Base-by-base conservation (phyloP, 2,329 filamentous ascomycete genomes). In the Venturia nashicola region DNA sequence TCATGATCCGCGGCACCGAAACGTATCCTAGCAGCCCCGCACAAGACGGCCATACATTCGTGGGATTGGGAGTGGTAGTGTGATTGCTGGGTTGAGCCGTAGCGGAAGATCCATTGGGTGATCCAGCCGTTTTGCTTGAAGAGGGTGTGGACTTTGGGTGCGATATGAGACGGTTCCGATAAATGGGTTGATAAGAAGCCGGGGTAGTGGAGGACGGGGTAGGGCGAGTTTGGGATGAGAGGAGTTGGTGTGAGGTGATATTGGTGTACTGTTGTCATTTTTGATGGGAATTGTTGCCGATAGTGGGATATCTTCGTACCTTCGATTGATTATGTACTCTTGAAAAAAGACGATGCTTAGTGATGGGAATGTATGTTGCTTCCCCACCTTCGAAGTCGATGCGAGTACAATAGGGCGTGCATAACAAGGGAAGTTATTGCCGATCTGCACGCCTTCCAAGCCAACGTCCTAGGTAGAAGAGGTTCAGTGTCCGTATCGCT, bases 21-120 rank as follows among this genome's bases (percentile, higher is more conserved):
- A 2, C 81, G 76, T 61, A 85, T 82, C 0, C 73, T 79, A 0
- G 81, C 82, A 0, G 72, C 74, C 2, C 82, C 82, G 0, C 79
- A 79, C 0, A 84, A 74, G 0, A 85, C 82, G 23, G 75, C 78
- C 80, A 85, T 84, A 69, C 78, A 80, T 72, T 86, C 83, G 68
- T 86, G 83, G 0, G 80, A 77, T 9, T 71, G 68, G 2, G 80
- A 80, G 70, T 86, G 83, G 68, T 84, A 86, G 71, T 86, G 83
- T 0, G 82, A 82, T 14, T 69, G 61, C 64, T 84, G 83, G 0
- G 81, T 82, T 6, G 73, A 71, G 0, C 81, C 79, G 70, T 86
- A 86, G 43, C 82, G 79, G 66, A 79, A 80, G 60, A 85, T 80
- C 82, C 83, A 85, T 65, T 82, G 77, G 0, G 77, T 76, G 40